These are phyloP conservation scores for Aspergillus awamori DNA, from an alignment of 2,329 filamentous ascomycete genomes.

Conservation along the genomic window DNA sequence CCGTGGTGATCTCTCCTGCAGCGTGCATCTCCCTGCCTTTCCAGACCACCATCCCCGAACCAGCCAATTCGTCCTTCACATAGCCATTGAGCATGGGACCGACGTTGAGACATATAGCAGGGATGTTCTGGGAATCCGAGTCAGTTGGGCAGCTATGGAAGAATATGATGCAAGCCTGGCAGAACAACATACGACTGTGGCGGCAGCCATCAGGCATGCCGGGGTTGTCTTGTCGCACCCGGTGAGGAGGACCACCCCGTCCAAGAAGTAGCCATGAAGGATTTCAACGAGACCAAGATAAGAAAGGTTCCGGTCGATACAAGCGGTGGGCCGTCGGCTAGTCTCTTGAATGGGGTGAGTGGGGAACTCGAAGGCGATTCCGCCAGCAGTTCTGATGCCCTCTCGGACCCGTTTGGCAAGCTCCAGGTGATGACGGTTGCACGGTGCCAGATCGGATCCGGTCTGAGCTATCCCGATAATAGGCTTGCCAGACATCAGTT, in stretches of 20 bases:
- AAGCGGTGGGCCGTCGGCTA: conserved; percentile 51
- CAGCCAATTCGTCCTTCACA: conserved; percentile 44
- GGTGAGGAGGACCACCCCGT: conserved; percentile 55
- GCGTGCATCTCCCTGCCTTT: conserved; percentile 53
- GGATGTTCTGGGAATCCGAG: conserved; percentile 46
- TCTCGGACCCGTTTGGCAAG: conserved; percentile 55
- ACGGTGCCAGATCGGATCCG: conserved; percentile 55
- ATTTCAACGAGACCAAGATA: conserved; percentile 55
- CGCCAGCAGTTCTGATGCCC: conserved; percentile 53
- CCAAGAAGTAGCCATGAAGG: conserved; percentile 52
- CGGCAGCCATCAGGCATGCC: conserved; percentile 56
- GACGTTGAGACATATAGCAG: conserved; percentile 56
- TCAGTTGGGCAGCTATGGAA: conserved; percentile 10
- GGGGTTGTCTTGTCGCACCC: conserved; percentile 59
- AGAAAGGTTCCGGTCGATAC: conserved; percentile 54
- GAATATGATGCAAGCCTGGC: background rate
- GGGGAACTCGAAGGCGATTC: conserved; percentile 56
- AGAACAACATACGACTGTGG: conserved; percentile 46
- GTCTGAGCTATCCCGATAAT: conserved; percentile 58
- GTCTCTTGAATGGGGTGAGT: conserved; percentile 58
- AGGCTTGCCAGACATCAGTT: conserved; percentile 54
- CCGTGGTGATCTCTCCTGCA: conserved; percentile 50
- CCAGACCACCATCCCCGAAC: conserved; percentile 54
- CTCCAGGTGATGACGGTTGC: conserved; percentile 55
- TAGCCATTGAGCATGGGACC: conserved; percentile 58